phyloP scores from a whole-genome alignment of 768 basidiomycete species.

The Naganishia vishniacii region DNA sequence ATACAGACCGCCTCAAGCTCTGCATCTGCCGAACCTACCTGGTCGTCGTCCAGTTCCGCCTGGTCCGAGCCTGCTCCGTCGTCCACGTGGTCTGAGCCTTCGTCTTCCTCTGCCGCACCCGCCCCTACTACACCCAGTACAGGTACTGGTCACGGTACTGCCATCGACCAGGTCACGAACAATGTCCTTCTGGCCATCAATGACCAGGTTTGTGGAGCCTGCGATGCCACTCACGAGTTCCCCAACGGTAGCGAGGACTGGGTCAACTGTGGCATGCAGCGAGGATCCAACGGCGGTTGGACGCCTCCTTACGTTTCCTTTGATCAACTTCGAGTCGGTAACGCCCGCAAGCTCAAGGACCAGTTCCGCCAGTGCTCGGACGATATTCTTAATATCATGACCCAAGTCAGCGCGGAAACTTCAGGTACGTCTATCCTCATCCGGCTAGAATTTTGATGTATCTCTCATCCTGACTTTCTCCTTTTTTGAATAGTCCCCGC shows the following conservation, averaged over 20 bases:
- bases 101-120: constrained; percentile 2
- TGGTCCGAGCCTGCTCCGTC: not conserved
- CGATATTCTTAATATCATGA: constrained; percentile 41
- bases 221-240: constrained; percentile 28
- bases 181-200: not conserved
- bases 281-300: constrained; percentile 60
- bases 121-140: not conserved
- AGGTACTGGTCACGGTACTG: not conserved
- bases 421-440: constrained; percentile 29
- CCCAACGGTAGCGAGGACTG: constrained; percentile 56
- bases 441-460: too few species aligned
- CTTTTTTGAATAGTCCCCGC: constrained; percentile 65
- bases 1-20: constrained; percentile 2
- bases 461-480: too few species aligned
- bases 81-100: not conserved
- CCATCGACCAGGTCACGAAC: constrained; percentile 15
- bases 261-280: constrained; percentile 67
- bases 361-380: constrained; percentile 39
- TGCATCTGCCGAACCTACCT: not conserved
- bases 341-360: constrained; percentile 33
- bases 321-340: constrained; percentile 48
- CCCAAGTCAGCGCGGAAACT: constrained; percentile 37
- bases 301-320: constrained; percentile 61
- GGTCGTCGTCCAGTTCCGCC: constrained; percentile 7
- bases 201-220: constrained; percentile 35